These are phyloP conservation scores for Oropetium thomaeum DNA, from an alignment of 176 grass and related monocot species.

Conservation along the genomic window DNA sequence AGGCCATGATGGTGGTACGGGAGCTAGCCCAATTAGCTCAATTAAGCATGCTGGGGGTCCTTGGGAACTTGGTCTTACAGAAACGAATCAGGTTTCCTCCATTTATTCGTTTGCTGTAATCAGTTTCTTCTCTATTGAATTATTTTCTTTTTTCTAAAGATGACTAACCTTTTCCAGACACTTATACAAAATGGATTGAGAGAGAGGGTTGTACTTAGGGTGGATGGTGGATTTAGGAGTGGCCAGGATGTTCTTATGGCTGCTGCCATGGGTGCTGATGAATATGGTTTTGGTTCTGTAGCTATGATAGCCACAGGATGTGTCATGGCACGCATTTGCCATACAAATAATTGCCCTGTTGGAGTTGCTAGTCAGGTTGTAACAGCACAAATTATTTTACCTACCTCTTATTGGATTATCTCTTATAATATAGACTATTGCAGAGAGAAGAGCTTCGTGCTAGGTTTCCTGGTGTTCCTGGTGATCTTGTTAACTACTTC, in stretches of 20 bases:
- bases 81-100: conserved; percentile 90
- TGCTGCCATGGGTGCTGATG: conserved; percentile 97
- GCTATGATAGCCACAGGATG: conserved; percentile 99
- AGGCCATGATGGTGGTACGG: conserved; percentile 97
- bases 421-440: conserved; percentile 39
- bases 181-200: conserved; percentile 94
- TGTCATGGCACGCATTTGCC: conserved; percentile 99
- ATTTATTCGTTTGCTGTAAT: conserved; percentile 25
- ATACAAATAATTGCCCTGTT: conserved; percentile 99
- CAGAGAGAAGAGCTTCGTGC: conserved; percentile 99
- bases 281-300: conserved; percentile 99
- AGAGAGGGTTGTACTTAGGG: conserved; percentile 93
- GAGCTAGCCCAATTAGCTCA: conserved; percentile 98
- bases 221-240: conserved; percentile 99
- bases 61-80: conserved; percentile 98
- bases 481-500: conserved; percentile 98
- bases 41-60: conserved; percentile 99
- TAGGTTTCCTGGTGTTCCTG: conserved; percentile 99
- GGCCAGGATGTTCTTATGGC: conserved; percentile 88
- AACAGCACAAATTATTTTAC: conserved; percentile 32
- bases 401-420: conserved; percentile 29
- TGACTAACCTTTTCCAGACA: conserved; percentile 49
- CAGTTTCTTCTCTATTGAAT: conserved; percentile 3
- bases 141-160: conserved; percentile 37
- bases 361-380: conserved; percentile 99